Conservation (phyloP, 2,329 filamentous ascomycete genomes). For the Penicillium sp. region DNA sequence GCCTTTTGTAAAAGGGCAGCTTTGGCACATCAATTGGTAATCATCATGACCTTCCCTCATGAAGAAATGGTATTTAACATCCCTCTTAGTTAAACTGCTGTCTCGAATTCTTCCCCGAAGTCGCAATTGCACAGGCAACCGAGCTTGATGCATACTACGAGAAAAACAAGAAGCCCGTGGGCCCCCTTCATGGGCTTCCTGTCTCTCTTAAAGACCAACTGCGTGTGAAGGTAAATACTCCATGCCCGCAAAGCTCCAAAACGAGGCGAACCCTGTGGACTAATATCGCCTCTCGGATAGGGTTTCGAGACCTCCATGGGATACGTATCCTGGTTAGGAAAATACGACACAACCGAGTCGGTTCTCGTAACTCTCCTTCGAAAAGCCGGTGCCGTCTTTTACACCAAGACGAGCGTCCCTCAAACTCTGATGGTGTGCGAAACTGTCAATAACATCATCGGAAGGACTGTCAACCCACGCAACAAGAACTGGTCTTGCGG, state of each 20-base stretch:
- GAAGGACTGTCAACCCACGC: slow-evolving; percentile 58
- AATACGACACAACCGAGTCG: slow-evolving; percentile 18
- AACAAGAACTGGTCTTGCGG: slow-evolving; percentile 62
- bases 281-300: slow-evolving; percentile 4
- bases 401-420: slow-evolving; percentile 56
- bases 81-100: slow-evolving; percentile 15
- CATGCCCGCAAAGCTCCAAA: neutral
- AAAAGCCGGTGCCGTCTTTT: slow-evolving; percentile 51
- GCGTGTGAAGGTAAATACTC: slow-evolving; percentile 16
- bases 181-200: slow-evolving; percentile 59
- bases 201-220: slow-evolving; percentile 66
- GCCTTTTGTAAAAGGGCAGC: slow-evolving; percentile 24
- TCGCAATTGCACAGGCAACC: slow-evolving; percentile 48
- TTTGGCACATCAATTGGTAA: slow-evolving; percentile 20
- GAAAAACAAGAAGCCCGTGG: slow-evolving; percentile 47
- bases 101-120: slow-evolving; percentile 46
- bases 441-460: slow-evolving; percentile 61
- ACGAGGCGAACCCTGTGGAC: too few species aligned
- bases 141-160: slow-evolving; percentile 49
- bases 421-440: slow-evolving; percentile 68
- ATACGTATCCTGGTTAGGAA: slow-evolving; percentile 18
- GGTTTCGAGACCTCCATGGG: slow-evolving; percentile 18
- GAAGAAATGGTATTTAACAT: neutral
- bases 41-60: neutral
- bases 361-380: slow-evolving; percentile 37